Percentiles rank a stretch among this genome's conserved stretches.
phyloP scores from a whole-genome alignment of 139 green algal species.

The Tetradesmus obliquus region DNA sequence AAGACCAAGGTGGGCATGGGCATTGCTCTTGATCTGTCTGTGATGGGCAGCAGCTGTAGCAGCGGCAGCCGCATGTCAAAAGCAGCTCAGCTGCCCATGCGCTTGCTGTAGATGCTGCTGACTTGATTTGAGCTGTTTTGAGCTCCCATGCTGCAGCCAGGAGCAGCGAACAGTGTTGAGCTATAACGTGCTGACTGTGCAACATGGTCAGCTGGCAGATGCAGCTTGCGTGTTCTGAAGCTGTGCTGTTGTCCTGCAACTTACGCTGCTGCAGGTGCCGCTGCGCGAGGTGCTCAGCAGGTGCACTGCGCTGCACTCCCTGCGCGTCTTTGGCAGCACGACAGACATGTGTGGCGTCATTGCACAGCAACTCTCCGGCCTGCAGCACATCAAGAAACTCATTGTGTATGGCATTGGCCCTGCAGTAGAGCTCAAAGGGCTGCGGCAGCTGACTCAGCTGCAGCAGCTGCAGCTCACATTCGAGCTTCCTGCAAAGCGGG shows the following conservation, averaged over 20 bases:
- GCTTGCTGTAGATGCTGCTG: too few relatives aligned
- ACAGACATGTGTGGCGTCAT: slow-evolving; percentile 18
- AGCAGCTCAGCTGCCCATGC: too few relatives aligned
- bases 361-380: neutral
- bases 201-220: too few relatives aligned
- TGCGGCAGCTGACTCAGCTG: neutral
- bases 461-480: neutral
- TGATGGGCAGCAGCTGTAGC: neutral
- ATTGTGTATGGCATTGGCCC: neutral
- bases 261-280: neutral
- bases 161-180: too few relatives aligned
- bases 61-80: neutral
- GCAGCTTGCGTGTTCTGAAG: neutral
- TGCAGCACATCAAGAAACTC: slow-evolving; percentile 10
- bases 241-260: neutral
- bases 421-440: slow-evolving; percentile 4
- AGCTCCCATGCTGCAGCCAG: too few relatives aligned
- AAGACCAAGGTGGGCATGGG: neutral
- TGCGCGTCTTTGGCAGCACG: slow-evolving; percentile 1
- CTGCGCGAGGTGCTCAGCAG: neutral
- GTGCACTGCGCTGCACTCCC: slow-evolving; percentile 4
- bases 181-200: too few relatives aligned
- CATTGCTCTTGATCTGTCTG: neutral
- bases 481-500: neutral
- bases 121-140: too few relatives aligned